Conservation (phyloP, 495 filamentous ascomycete species). For the Penicillium roqueforti region DNA sequence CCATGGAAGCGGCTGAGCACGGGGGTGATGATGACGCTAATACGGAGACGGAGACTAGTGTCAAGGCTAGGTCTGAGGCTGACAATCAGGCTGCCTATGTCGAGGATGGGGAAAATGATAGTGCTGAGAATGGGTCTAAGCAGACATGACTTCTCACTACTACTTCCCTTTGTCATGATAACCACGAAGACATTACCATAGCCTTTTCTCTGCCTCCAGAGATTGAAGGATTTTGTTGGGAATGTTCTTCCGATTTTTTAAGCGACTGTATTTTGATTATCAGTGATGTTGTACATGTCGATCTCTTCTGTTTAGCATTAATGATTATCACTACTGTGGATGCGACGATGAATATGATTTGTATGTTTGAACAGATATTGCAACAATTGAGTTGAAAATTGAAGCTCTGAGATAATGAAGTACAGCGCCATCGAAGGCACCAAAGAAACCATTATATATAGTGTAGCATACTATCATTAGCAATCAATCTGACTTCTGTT, state of each 20-base stretch:
- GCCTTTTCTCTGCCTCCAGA: background rate
- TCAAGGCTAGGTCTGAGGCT: constrained; percentile 7
- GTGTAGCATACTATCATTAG: too few species aligned
- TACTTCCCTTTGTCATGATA: background rate
- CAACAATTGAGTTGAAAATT: background rate
- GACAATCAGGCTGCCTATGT: constrained; percentile 13
- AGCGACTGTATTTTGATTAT: background rate
- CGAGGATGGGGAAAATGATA: constrained; percentile 17
- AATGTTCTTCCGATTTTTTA: background rate
- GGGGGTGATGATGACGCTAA: constrained; percentile 17
- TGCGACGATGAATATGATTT: background rate
- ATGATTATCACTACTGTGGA: background rate
- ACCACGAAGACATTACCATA: background rate
- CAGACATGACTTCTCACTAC: constrained; percentile 4
- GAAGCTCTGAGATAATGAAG: too few species aligned
- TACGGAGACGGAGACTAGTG: constrained; percentile 19
- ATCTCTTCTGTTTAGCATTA: background rate
- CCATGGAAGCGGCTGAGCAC: constrained; percentile 6
- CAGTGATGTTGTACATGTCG: background rate
- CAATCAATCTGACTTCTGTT: too few species aligned
- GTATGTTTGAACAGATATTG: constrained; percentile 3
- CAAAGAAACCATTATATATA: too few species aligned
- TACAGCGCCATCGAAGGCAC: too few species aligned
- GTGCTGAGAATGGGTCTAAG: constrained; percentile 5
- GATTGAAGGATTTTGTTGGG: background rate